phyloP scores from a whole-genome alignment of 176 grass and related monocot genomes.

The Lolium multiflorum region DNA sequence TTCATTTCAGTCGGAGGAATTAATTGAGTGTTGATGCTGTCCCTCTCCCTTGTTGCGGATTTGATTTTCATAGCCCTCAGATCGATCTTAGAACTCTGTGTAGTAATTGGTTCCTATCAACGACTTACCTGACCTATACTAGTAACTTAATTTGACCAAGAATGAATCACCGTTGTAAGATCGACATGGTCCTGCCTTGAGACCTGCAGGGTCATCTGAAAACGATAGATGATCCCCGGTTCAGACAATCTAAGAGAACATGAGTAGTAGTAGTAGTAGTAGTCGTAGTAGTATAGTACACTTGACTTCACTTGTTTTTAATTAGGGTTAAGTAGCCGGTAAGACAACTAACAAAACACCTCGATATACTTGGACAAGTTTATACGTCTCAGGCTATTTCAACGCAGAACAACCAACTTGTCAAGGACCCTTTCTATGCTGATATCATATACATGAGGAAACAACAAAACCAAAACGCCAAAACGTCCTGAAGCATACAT shows the following conservation, averaged over 20 bases:
- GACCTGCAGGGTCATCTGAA: background rate
- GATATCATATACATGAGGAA: background rate
- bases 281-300: background rate
- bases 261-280: background rate
- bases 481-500: background rate
- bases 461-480: conserved; percentile 1
- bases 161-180: background rate
- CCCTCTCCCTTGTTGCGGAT: background rate
- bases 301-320: conserved; percentile 1
- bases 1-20: conserved; percentile 17
- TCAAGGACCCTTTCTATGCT: conserved; percentile 10
- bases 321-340: background rate
- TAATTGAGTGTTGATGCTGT: background rate
- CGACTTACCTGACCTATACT: background rate
- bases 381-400: conserved; percentile 23
- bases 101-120: background rate
- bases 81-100: background rate
- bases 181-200: background rate
- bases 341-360: conserved; percentile 1
- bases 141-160: conserved; percentile 10
- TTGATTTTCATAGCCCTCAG: background rate
- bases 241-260: background rate
- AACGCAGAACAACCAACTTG: background rate
- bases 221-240: background rate
- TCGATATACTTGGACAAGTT: background rate